Conservation (phyloP, 2,329 filamentous ascomycete genomes). For the Epichloe elymi region DNA sequence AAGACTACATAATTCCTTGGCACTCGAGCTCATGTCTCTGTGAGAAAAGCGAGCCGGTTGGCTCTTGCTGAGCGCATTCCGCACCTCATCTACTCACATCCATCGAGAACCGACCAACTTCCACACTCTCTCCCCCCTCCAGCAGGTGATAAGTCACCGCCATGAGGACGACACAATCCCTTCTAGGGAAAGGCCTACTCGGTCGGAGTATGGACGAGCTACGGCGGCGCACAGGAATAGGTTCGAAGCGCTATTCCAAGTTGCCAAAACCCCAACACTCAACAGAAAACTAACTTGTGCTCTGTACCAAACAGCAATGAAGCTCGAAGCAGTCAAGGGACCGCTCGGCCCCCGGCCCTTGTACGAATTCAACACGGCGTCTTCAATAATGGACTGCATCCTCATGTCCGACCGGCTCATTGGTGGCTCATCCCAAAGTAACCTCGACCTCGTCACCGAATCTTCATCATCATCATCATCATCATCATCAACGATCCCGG, state of each 20-base stretch:
- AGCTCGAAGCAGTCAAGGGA: conserved; percentile 54
- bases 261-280: neutral
- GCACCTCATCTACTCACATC: neutral
- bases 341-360: conserved; percentile 51
- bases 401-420: conserved; percentile 78
- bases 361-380: conserved; percentile 44
- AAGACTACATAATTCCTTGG: too few species aligned
- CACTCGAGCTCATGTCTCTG: neutral
- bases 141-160: conserved; percentile 6
- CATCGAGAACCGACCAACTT: neutral
- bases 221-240: conserved; percentile 40
- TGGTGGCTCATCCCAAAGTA: conserved; percentile 68
- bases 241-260: conserved; percentile 18
- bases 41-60: conserved; percentile 17
- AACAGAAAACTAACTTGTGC: neutral
- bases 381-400: conserved; percentile 44
- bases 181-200: conserved; percentile 40
- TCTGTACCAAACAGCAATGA: conserved; percentile 38
- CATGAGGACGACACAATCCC: conserved; percentile 35
- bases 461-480: conserved; percentile 17
- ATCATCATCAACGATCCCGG: conserved; percentile 6
- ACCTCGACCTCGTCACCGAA: conserved; percentile 47
- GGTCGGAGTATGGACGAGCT: conserved; percentile 48
- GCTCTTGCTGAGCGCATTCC: conserved; percentile 7
- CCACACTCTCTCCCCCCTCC: neutral